phyloP scores from a whole-genome alignment of 2,329 filamentous ascomycete species.

The Monilinia fructicola region DNA sequence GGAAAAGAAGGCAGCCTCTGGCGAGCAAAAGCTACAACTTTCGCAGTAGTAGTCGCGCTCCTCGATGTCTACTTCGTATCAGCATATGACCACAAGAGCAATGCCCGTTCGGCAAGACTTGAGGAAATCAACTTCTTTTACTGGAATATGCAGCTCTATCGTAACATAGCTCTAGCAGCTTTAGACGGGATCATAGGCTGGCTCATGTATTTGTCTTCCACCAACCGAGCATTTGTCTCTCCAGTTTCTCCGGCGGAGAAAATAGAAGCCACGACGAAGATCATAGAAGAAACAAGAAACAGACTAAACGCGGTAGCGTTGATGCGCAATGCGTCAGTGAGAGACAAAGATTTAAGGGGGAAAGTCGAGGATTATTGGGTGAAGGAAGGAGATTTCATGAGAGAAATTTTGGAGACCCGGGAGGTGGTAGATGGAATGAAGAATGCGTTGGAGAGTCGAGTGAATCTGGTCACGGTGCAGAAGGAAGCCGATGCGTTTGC shows the following conservation, averaged over 20 bases:
- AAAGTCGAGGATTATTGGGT: slow-evolving; percentile 75
- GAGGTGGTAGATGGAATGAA: slow-evolving; percentile 72
- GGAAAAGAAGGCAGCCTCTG: slow-evolving; percentile 65
- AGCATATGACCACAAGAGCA: slow-evolving; percentile 64
- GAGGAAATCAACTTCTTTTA: slow-evolving; percentile 67
- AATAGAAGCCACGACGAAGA: slow-evolving; percentile 58
- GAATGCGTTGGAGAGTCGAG: slow-evolving; percentile 61
- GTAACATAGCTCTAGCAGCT: slow-evolving; percentile 62
- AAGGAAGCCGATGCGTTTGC: slow-evolving; percentile 65
- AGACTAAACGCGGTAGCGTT: slow-evolving; percentile 73
- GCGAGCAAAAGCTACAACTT: slow-evolving; percentile 67
- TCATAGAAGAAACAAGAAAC: slow-evolving; percentile 59
- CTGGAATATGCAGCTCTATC: slow-evolving; percentile 65
- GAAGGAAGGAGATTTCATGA: slow-evolving; percentile 70
- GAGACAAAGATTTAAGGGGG: slow-evolving; percentile 69
- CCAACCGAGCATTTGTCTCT: slow-evolving; percentile 72
- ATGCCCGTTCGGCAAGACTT: slow-evolving; percentile 61
- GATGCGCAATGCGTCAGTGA: slow-evolving; percentile 73
- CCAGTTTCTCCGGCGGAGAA: slow-evolving; percentile 63
- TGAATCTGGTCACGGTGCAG: slow-evolving; percentile 61
- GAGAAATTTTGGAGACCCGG: slow-evolving; percentile 74
- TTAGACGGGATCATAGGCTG: slow-evolving; percentile 64
- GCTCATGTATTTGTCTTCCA: slow-evolving; percentile 73
- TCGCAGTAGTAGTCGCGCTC: slow-evolving; percentile 56
- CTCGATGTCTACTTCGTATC: slow-evolving; percentile 66